Evolutionary conservation across 768 basidiomycete species (phyloP).

Genomic region (Termitomyces sp.): DNA sequence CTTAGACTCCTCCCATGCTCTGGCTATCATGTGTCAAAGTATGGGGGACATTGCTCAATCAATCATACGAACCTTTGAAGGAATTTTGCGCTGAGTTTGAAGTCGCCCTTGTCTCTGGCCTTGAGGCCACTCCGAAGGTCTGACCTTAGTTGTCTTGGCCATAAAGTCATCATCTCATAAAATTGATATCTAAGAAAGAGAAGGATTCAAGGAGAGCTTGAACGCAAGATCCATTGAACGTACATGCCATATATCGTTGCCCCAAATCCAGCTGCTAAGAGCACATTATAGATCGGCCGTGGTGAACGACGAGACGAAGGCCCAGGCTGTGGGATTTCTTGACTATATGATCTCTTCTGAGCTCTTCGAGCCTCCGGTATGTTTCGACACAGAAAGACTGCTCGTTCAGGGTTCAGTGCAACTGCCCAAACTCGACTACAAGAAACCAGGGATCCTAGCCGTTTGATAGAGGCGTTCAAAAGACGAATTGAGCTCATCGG

Average conservation of each 20-base stretch:
- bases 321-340: neutral
- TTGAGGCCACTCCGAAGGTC: constrained; percentile 63
- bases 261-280: constrained; percentile 25
- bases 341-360: neutral
- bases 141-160: constrained; percentile 57
- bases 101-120: constrained; percentile 54
- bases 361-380: neutral
- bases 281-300: constrained; percentile 20
- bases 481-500: neutral
- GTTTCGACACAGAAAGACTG: neutral
- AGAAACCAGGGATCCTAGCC: neutral
- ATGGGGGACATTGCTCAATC: neutral
- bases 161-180: constrained; percentile 52
- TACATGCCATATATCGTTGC: constrained; percentile 30
- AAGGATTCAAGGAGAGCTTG: neutral
- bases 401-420: neutral
- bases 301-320: constrained; percentile 26
- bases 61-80: constrained; percentile 41
- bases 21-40: constrained; percentile 20
- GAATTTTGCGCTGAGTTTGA: constrained; percentile 42
- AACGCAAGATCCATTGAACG: constrained; percentile 3
- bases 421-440: neutral
- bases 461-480: neutral
- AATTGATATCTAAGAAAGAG: constrained; percentile 40
- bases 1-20: constrained; percentile 52